Conservation (phyloP, 306 rosid species). For the Prunus mongolica region DNA sequence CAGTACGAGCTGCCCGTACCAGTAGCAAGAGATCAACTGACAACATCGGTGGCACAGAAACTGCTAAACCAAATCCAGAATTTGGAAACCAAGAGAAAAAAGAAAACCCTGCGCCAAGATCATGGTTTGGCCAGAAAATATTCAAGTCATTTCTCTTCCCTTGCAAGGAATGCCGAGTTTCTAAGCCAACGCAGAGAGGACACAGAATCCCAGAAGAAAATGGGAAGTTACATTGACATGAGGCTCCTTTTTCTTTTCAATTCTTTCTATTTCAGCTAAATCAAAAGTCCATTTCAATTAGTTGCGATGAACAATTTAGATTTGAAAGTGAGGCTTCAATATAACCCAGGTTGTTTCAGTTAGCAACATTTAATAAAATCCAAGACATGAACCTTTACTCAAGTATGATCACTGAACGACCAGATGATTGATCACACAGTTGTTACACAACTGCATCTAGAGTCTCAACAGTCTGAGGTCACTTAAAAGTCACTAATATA, state of each 20-base stretch:
- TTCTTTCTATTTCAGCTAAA: slow-evolving; percentile 14
- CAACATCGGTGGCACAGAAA: slow-evolving; percentile 21
- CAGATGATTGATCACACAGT: background rate
- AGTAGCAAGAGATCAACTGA: slow-evolving; percentile 29
- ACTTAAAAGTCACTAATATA: background rate
- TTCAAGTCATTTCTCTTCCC: slow-evolving; percentile 44
- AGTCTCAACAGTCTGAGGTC: background rate
- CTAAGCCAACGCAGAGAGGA: slow-evolving; percentile 32
- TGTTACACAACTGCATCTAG: background rate
- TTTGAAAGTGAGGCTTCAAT: background rate
- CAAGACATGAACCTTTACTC: background rate
- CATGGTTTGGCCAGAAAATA: slow-evolving; percentile 38
- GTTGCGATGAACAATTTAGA: slow-evolving; percentile 2
- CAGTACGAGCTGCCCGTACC: slow-evolving; percentile 26
- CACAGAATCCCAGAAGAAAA: slow-evolving; percentile 29
- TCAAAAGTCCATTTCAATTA: slow-evolving; percentile 2
- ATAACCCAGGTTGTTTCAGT: slow-evolving; percentile 20
- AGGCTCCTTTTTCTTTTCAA: slow-evolving; percentile 19
- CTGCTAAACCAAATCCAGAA: slow-evolving; percentile 22
- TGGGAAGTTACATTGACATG: slow-evolving; percentile 26
- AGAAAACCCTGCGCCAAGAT: slow-evolving; percentile 17
- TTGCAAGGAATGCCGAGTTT: slow-evolving; percentile 41
- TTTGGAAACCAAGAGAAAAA: slow-evolving; percentile 24
- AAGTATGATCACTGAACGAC: background rate
- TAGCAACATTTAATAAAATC: slow-evolving; percentile 14